Conservation (phyloP, 257 asterid species). For the Prunella vulgaris region DNA sequence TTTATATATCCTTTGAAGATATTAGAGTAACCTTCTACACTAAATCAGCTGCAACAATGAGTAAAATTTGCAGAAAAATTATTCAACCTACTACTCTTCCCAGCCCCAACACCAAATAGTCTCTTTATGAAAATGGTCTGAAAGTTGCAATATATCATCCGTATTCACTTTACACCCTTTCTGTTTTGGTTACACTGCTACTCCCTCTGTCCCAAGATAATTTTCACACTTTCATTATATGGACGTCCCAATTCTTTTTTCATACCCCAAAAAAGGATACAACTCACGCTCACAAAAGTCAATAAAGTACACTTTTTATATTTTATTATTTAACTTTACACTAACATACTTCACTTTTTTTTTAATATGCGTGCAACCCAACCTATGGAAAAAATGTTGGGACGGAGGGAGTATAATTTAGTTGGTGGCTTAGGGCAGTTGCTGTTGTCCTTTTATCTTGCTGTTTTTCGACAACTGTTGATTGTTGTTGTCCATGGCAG, state of each 20-base stretch:
- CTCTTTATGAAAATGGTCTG: background rate
- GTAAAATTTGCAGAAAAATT: background rate
- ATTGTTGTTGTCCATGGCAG: conserved; percentile 37
- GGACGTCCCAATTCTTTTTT: no score
- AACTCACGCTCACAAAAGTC: no score
- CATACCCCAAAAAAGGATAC: no score
- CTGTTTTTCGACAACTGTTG: conserved; percentile 2
- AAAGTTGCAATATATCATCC: background rate
- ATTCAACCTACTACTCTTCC: background rate
- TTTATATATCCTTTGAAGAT: background rate
- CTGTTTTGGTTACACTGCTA: background rate
- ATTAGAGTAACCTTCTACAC: background rate
- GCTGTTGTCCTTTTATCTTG: background rate
- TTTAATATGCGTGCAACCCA: no score
- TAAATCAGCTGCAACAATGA: background rate
- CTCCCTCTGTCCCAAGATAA: no score
- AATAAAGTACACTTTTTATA: no score
- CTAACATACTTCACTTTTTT: no score
- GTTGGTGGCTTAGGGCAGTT: background rate
- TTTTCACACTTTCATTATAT: no score
- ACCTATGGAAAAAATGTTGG: no score
- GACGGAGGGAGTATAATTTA: no score
- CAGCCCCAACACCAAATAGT: background rate
- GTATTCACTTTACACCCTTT: background rate
- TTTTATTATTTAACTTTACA: no score